phyloP scores from a whole-genome alignment of 2,329 filamentous ascomycete genomes.

The Periconia macrospinosa region DNA sequence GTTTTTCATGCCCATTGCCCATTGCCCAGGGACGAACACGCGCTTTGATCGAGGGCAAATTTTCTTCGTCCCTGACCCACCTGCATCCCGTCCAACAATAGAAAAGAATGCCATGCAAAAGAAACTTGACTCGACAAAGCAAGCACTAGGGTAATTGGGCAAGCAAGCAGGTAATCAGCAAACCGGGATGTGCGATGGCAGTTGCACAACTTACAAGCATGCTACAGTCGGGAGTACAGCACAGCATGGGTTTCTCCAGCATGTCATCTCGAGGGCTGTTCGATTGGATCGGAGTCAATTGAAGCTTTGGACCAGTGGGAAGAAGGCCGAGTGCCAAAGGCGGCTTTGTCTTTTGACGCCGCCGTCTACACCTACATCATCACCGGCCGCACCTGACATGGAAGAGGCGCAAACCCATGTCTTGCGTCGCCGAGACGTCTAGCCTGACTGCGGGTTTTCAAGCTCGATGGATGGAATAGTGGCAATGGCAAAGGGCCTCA shows the following conservation, averaged over 20 bases:
- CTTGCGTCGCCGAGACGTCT: neutral
- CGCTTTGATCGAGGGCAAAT: no score
- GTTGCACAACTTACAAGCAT: no score
- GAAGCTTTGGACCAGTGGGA: no score
- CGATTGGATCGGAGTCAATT: no score
- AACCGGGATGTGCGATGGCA: neutral
- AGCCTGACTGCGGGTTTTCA: no score
- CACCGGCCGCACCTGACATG: neutral
- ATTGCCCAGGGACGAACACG: neutral
- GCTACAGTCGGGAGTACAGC: no score
- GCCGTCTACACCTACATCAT: neutral
- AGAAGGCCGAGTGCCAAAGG: no score
- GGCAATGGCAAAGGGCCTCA: no score
- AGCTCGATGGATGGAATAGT: neutral
- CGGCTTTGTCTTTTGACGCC: neutral
- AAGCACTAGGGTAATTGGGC: neutral
- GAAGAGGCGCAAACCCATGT: neutral
- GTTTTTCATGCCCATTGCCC: neutral
- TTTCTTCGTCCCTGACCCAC: neutral
- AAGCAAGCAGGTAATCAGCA: neutral
- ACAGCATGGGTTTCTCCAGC: no score
- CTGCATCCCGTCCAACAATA: no score
- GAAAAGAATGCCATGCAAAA: neutral
- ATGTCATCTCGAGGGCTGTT: no score
- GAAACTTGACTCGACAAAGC: neutral